A percentile compares a stretch with the other conserved stretches of the same genome.
Conservation (phyloP, 139 green algal genomes). For the Picochlorum sp. region DNA sequence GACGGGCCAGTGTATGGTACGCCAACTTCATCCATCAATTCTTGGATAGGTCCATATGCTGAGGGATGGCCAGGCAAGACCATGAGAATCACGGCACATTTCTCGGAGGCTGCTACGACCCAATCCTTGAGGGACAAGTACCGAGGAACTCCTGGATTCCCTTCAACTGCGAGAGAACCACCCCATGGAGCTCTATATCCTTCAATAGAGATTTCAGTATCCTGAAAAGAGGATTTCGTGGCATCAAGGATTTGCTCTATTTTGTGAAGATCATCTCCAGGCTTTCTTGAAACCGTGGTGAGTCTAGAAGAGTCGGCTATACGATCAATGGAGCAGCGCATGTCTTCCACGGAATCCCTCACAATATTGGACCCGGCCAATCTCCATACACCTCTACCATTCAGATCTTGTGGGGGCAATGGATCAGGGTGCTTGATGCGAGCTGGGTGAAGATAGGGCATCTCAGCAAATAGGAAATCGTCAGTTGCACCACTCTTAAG, state of each 20-base stretch:
- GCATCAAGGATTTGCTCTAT: background rate
- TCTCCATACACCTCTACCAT: background rate
- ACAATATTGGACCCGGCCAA: background rate
- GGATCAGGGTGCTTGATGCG: conserved; percentile 12
- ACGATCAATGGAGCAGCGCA: background rate
- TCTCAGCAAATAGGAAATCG: conserved; percentile 7
- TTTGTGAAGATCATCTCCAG: conserved; percentile 3
- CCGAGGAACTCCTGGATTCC: background rate
- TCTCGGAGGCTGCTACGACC: conserved; percentile 1
- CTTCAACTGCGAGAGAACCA: background rate
- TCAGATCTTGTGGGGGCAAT: background rate
- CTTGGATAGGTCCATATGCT: conserved; percentile 20
- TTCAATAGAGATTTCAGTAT: background rate
- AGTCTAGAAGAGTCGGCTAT: background rate
- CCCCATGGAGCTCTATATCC: conserved; percentile 6
- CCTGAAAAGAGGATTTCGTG: background rate
- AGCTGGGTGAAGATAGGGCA: conserved; percentile 1
- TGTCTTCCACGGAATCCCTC: background rate
- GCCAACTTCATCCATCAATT: conserved; percentile 16
- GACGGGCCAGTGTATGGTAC: conserved; percentile 16
- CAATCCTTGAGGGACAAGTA: conserved; percentile 18
- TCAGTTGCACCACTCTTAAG: conserved; percentile 15
- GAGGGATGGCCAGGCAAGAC: conserved; percentile 6
- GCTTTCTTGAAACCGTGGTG: background rate
- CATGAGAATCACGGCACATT: conserved; percentile 17